A percentile compares a stretch with the other conserved stretches of the same genome.
Evolutionary conservation across 305 asterid genomes (phyloP).

Genomic region (Withania somnifera): DNA sequence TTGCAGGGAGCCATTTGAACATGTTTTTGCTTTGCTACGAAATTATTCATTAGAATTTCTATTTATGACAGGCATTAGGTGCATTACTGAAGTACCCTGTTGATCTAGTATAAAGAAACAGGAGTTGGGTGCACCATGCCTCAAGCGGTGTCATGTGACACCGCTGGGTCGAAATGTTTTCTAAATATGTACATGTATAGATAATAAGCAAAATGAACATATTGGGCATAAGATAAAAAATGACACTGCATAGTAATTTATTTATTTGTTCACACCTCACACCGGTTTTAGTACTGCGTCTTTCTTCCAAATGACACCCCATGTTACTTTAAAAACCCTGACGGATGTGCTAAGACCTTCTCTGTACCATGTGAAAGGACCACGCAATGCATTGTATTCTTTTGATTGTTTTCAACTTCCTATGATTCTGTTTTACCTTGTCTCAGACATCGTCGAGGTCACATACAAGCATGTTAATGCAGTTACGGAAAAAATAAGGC

Average conservation of each 20-base stretch:
- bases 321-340: neutral
- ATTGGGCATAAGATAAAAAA: neutral
- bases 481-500: too few species aligned
- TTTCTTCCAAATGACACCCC: too few species aligned
- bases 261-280: neutral
- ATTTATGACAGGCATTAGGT: neutral
- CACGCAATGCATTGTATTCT: neutral
- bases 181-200: neutral
- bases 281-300: too few species aligned
- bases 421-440: neutral
- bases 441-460: neutral
- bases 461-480: neutral
- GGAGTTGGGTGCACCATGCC: neutral
- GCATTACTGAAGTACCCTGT: neutral
- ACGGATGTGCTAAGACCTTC: neutral
- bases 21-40: neutral
- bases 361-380: neutral
- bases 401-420: neutral
- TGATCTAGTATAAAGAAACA: neutral
- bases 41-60: neutral
- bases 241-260: neutral
- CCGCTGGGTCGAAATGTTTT: neutral
- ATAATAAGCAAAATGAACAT: neutral
- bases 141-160: neutral
- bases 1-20: neutral